A percentile compares a stretch with the other conserved stretches of the same genome.
phyloP scores from a whole-genome alignment of 2,329 filamentous ascomycete species.

The Hypoxylon sp. region DNA sequence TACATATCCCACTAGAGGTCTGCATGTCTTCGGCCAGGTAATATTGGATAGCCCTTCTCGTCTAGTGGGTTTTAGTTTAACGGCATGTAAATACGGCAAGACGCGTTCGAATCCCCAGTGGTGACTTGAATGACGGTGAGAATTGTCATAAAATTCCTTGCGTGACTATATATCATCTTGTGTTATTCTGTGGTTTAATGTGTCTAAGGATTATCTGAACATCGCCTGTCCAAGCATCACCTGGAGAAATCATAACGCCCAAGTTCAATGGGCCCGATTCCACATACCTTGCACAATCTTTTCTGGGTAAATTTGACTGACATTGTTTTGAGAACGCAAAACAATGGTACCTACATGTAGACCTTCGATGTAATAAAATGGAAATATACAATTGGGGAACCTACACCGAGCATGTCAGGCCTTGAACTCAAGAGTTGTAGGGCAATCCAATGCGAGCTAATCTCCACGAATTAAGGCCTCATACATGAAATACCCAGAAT shows the following conservation, averaged over 20 bases:
- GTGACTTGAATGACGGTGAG: background rate
- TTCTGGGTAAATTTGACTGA: too few relatives aligned
- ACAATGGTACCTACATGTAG: background rate
- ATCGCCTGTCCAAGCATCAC: background rate
- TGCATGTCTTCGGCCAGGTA: background rate
- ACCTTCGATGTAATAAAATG: background rate
- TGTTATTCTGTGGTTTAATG: background rate
- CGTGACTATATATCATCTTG: background rate
- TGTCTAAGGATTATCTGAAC: background rate
- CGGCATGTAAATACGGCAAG: conserved; percentile 1
- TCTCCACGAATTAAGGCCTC: background rate
- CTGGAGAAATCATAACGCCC: background rate
- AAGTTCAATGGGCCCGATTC: background rate
- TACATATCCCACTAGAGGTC: conserved; percentile 4
- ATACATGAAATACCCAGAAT: background rate
- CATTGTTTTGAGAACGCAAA: background rate
- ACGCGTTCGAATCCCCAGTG: background rate
- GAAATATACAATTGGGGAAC: background rate
- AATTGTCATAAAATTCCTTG: background rate
- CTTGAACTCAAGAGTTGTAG: background rate
- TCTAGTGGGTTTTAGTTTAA: background rate
- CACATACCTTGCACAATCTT: background rate
- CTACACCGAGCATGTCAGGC: background rate
- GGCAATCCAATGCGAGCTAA: background rate
- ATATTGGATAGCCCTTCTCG: too few relatives aligned